Base-by-base conservation (phyloP, 768 basidiomycete genomes). In the Rhodotorula diobovata region DNA sequence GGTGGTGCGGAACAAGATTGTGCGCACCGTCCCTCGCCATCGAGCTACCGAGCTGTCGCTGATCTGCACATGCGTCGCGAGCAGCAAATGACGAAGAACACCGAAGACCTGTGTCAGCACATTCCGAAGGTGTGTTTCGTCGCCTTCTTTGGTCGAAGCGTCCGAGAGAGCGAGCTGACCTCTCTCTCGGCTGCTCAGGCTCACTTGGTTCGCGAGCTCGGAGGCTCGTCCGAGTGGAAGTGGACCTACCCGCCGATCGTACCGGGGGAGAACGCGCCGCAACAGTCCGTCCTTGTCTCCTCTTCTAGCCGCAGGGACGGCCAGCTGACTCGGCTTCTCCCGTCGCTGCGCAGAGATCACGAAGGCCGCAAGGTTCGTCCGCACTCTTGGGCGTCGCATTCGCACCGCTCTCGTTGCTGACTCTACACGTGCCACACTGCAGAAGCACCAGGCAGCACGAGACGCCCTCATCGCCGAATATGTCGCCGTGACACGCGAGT, bases 1-100 rank as follows among this genome's bases (percentile, higher is more conserved):
- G 1, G 71, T 75, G 30, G 76, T 77, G 21, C 72, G 76, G 4
- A 72, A 72, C 55, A 77, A 77, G 62, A 72, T 77, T 30, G 71
- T 67, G n/a, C 37, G 66, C 37, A 4, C 15, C 48, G 45, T 37
- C 5, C 6, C 51, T 10, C 15, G 20, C 10, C 14, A 16, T 53
- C 34, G 3, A 11, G 11, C 8, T 20, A n/a, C n/a, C n/a, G n/a
- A n/a, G n/a, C n/a, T n/a, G n/a, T n/a, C n/a, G n/a, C 20, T 4
- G 14, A 3, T 57, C 34, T 12, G 12, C 21, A 1, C 41, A 12
- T 43, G 35, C 9, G 7, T 35, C 32, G 4, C 10, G 1, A 30
- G 15, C 48, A 70, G 69, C 75, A 75, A 61, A 67, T 75, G 67
- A 72, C 71, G 18, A 60, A 72, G 56, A 58, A 37, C 16, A 53